Percentiles rank a stretch among this genome's conserved stretches.
phyloP scores from a whole-genome alignment of 495 filamentous ascomycete species.

The Filosporella fistucella region DNA sequence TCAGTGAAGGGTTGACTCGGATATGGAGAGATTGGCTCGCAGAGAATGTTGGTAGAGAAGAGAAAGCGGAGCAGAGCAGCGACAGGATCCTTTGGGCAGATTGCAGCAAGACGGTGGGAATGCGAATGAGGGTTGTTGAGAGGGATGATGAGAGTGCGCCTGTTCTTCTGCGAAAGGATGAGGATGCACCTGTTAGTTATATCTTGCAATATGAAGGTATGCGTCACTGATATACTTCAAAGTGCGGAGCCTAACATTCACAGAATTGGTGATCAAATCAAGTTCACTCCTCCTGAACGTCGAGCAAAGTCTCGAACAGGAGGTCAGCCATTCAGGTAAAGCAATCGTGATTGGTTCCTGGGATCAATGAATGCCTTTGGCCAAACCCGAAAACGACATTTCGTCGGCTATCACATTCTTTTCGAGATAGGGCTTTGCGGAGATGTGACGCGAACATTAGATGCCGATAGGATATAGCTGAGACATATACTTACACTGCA shows the following conservation, averaged over 20 bases:
- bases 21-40: constrained; percentile 66
- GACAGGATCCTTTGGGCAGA: constrained; percentile 54
- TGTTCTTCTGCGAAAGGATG: constrained; percentile 44
- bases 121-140: constrained; percentile 50
- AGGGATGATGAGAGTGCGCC: constrained; percentile 27
- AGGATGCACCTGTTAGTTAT: constrained; percentile 50
- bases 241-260: constrained; percentile 10
- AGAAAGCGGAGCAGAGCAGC: neutral
- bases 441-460: no score
- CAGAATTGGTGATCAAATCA: constrained; percentile 59
- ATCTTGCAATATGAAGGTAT: constrained; percentile 56
- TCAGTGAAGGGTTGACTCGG: constrained; percentile 60
- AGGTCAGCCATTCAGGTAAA: constrained; percentile 44
- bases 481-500: no score
- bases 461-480: no score
- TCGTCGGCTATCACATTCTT: no score
- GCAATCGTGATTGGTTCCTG: constrained; percentile 52
- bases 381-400: no score
- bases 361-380: no score
- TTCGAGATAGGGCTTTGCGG: no score
- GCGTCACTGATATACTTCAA: constrained; percentile 18
- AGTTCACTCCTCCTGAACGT: constrained; percentile 51
- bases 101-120: constrained; percentile 44
- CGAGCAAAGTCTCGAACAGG: constrained; percentile 51
- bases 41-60: constrained; percentile 7